Evolutionary conservation across 306 rosid genomes (phyloP).

Genomic region (Hylodesmum podocarpum): DNA sequence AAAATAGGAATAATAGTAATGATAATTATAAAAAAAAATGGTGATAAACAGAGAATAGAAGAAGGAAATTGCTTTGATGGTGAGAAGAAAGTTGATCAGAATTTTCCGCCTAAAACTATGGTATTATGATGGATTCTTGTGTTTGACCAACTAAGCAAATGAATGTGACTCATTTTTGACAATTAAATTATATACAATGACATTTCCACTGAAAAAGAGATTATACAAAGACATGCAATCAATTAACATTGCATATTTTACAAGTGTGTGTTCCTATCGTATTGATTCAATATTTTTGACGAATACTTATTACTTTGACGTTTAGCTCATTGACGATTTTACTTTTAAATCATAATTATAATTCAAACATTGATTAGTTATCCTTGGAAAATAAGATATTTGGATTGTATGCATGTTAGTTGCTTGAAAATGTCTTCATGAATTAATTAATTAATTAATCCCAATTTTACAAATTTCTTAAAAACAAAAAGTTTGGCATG

Average conservation of each 20-base stretch:
- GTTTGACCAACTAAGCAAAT: slow-evolving; percentile 33
- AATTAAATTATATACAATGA: neutral
- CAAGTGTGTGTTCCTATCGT: neutral
- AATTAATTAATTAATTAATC: no score
- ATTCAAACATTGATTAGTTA: neutral
- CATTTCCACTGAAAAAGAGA: neutral
- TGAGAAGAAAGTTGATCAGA: neutral
- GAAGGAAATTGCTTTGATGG: slow-evolving; percentile 21
- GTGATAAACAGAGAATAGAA: neutral
- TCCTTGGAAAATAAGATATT: neutral
- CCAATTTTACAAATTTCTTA: neutral
- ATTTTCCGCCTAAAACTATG: slow-evolving; percentile 31
- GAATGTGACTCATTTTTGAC: slow-evolving; percentile 17
- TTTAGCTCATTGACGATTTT: neutral
- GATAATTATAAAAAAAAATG: neutral
- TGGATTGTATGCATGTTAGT: neutral
- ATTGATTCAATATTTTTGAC: neutral
- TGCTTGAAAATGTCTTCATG: slow-evolving; percentile 7
- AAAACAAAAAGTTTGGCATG: neutral
- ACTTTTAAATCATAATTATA: neutral
- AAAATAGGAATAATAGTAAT: no score
- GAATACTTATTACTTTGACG: slow-evolving; percentile 16
- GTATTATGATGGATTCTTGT: neutral
- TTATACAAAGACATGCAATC: neutral
- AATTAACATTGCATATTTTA: neutral